These are phyloP conservation scores for Carpinus fangiana DNA, from an alignment of 306 rosid species.

Conservation along the genomic window DNA sequence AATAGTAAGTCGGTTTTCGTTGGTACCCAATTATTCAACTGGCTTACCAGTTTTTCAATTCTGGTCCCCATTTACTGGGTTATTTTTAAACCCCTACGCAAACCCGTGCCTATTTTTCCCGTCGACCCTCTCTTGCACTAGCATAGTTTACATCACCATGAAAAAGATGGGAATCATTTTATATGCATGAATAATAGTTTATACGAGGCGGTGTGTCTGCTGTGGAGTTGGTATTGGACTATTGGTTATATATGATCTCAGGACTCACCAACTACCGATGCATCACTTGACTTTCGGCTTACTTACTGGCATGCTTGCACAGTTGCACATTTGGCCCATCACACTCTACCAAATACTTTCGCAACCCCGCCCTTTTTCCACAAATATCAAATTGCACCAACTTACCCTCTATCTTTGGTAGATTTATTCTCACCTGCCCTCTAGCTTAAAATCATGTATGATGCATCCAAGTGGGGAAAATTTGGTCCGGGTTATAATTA, in stretches of 20 bases:
- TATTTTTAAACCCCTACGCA: no score
- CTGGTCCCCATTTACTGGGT: no score
- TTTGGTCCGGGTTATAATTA: no score
- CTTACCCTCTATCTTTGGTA: not conserved
- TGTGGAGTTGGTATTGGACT: constrained; percentile 12
- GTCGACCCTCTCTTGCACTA: not conserved
- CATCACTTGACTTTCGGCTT: not conserved
- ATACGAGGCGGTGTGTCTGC: not conserved
- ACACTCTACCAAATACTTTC: constrained; percentile 3
- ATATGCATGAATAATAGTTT: not conserved
- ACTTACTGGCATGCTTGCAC: not conserved
- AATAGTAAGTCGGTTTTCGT: no score
- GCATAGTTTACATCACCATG: not conserved
- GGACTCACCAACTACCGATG: constrained; percentile 21
- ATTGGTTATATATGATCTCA: not conserved
- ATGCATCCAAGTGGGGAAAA: no score
- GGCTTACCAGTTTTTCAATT: no score
- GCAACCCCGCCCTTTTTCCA: not conserved
- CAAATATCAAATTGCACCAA: not conserved
- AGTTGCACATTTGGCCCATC: not conserved
- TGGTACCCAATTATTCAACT: no score
- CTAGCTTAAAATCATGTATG: no score
- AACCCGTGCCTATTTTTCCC: not conserved
- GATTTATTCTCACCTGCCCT: no score
- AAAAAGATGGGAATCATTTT: not conserved